These are phyloP conservation scores for Warburgia ugandensis DNA, from an alignment of 164 flowering plant species.

Conservation along the genomic window DNA sequence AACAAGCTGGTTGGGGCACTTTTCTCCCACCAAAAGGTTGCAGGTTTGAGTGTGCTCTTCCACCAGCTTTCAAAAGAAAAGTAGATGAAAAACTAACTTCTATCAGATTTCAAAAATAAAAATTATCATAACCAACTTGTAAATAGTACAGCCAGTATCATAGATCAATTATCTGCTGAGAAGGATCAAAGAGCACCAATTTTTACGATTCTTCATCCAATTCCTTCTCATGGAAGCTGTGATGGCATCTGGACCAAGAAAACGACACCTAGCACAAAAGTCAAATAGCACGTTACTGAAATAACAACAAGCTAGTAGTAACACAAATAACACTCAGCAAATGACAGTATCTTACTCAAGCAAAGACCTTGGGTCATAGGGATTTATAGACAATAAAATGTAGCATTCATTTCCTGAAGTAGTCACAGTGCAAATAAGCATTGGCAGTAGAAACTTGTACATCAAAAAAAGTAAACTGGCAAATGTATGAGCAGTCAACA, in stretches of 20 bases:
- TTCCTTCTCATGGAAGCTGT: slow-evolving; percentile 34
- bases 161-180: no score
- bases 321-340: background rate
- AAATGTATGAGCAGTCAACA: background rate
- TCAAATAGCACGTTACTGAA: slow-evolving; percentile 8
- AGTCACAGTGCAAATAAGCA: slow-evolving; percentile 1
- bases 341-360: slow-evolving; percentile 54
- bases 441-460: background rate
- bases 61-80: no score
- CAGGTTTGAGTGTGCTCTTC: no score
- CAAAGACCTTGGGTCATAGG: slow-evolving; percentile 42
- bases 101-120: no score
- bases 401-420: slow-evolving; percentile 50
- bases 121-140: no score
- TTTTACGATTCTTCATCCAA: slow-evolving; percentile 52
- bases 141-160: no score
- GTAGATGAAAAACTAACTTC: no score
- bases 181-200: slow-evolving; percentile 35
- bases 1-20: no score
- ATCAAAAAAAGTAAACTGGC: background rate
- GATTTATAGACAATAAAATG: slow-evolving; percentile 37
- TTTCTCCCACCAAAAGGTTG: no score
- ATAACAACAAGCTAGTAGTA: background rate
- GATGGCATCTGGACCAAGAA: slow-evolving; percentile 50
- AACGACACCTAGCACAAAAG: slow-evolving; percentile 54